Percentiles rank a stretch among this genome's conserved stretches.
Evolutionary conservation across 78 protist genomes (phyloP).

Genomic region (Protostelium mycophagum): DNA sequence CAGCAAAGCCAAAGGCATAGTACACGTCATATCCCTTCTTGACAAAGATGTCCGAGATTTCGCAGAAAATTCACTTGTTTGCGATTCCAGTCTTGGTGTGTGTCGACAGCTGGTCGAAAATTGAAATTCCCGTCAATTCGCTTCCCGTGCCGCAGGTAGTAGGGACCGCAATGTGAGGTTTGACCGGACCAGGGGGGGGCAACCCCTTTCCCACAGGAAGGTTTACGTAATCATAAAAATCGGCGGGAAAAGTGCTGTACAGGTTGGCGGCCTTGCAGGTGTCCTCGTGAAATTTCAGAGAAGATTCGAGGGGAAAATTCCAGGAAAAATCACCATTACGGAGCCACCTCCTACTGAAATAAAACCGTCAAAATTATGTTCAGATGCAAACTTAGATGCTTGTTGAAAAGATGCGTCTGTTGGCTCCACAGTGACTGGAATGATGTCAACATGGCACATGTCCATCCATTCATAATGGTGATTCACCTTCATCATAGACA

Average conservation of each 20-base stretch:
- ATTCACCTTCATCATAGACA: conserved; percentile 9
- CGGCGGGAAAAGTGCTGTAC: conserved; percentile 44
- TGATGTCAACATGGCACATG: too few species aligned
- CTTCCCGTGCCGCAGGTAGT: conserved; percentile 74
- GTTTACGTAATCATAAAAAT: conserved; percentile 56
- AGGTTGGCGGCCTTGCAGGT: conserved; percentile 75
- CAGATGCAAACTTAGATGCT: not conserved
- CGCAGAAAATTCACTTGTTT: conserved; percentile 15
- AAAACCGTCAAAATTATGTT: conserved; percentile 25
- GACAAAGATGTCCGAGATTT: too few species aligned
- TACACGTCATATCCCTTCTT: too few species aligned
- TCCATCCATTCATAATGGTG: too few species aligned
- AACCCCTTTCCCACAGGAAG: conserved; percentile 61
- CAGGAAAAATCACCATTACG: not conserved
- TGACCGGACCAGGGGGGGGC: conserved; percentile 45
- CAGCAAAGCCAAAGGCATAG: too few species aligned
- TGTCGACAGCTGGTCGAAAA: conserved; percentile 33
- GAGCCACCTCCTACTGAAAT: conserved; percentile 74
- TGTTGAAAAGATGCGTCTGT: conserved; percentile 55
- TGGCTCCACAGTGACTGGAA: conserved; percentile 50
- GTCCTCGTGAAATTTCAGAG: conserved; percentile 23
- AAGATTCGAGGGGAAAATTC: not conserved
- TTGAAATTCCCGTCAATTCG: conserved; percentile 64
- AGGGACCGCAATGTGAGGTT: conserved; percentile 68
- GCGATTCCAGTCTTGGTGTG: conserved; percentile 72